phyloP scores from a whole-genome alignment of 768 basidiomycete genomes.

The Suillus decipiens region DNA sequence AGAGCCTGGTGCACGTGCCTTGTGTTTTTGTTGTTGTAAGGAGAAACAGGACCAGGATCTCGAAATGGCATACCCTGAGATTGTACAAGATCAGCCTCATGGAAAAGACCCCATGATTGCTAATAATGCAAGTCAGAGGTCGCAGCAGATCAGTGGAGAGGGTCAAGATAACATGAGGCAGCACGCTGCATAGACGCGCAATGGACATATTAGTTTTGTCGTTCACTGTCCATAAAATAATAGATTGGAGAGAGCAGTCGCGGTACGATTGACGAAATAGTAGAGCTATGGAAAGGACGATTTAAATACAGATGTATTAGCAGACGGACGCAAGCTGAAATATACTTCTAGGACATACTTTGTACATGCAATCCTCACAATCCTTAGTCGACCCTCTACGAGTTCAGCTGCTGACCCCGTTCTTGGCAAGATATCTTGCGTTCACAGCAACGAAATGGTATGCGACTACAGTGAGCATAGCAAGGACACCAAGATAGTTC shows the following conservation, averaged over 20 bases:
- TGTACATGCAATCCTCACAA: background rate
- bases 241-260: background rate
- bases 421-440: slow-evolving; percentile 46
- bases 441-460: slow-evolving; percentile 94
- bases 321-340: background rate
- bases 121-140: background rate
- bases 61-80: background rate
- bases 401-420: slow-evolving; percentile 18
- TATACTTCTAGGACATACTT: background rate
- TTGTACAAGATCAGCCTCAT: slow-evolving; percentile 23
- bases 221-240: background rate
- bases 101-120: slow-evolving; percentile 16
- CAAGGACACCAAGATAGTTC: slow-evolving; percentile 78
- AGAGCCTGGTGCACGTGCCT: slow-evolving; percentile 20
- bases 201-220: background rate
- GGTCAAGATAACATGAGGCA: background rate
- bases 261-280: background rate
- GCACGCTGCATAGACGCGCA: background rate
- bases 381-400: background rate
- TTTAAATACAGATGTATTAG: background rate
- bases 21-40: slow-evolving; percentile 16
- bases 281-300: background rate
- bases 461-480: slow-evolving; percentile 85
- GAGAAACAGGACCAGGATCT: slow-evolving; percentile 11
- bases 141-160: background rate